Evolutionary conservation across 805 yeast species (phyloP).

Genomic region (baker's yeast (Saccharomyces cerevisiae)): DNA sequence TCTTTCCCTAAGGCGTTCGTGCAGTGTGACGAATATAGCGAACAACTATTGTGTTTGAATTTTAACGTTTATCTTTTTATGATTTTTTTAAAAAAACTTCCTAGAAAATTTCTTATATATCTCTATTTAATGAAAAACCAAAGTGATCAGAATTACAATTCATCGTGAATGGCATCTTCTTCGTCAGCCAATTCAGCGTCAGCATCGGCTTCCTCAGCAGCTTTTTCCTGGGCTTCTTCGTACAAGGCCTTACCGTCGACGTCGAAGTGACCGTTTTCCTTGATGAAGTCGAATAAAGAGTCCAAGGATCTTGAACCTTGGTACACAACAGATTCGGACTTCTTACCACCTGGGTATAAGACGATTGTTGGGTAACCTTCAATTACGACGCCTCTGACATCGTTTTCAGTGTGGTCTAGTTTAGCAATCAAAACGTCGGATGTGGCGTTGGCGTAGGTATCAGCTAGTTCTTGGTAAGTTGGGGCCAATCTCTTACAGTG

Average conservation of each 20-base stretch:
- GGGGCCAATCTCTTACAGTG: conserved; percentile 93
- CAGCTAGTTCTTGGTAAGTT: conserved; percentile 79
- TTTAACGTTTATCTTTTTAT: background rate
- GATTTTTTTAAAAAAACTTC: background rate
- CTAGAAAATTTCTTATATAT: background rate
- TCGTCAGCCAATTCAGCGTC: conserved; percentile 13
- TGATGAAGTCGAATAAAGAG: conserved; percentile 60
- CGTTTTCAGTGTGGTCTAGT: conserved; percentile 85
- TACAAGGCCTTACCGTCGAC: conserved; percentile 45
- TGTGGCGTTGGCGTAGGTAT: conserved; percentile 42
- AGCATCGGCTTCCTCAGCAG: conserved; percentile 9
- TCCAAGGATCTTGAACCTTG: conserved; percentile 69
- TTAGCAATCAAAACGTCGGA: conserved; percentile 68
- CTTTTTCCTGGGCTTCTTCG: conserved; percentile 16
- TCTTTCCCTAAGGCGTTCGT: background rate
- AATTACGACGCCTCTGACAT: conserved; percentile 64
- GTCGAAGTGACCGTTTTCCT: conserved; percentile 53
- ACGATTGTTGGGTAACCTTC: conserved; percentile 90
- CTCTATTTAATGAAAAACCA: background rate
- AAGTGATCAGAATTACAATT: conserved; percentile 11
- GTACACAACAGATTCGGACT: conserved; percentile 55
- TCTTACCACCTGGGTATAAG: conserved; percentile 82
- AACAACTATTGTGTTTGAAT: background rate
- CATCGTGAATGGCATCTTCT: conserved; percentile 20
- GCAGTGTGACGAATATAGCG: background rate